A percentile compares a stretch with the other conserved stretches of the same genome.
These are phyloP conservation scores for Lepidium aucheri DNA, from an alignment of 345 rosid species.

Conservation along the genomic window DNA sequence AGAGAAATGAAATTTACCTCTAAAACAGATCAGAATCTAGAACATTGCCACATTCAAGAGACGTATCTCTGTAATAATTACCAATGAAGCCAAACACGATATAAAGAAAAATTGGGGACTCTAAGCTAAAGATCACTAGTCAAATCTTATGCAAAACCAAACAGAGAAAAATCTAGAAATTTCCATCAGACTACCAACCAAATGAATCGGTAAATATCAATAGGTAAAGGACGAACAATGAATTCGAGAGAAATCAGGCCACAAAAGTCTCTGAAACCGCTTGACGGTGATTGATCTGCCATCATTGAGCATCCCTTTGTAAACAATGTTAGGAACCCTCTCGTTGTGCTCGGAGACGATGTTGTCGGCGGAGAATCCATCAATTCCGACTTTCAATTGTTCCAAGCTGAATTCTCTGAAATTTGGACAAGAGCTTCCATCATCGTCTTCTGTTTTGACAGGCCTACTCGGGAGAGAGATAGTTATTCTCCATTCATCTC, in stretches of 20 bases:
- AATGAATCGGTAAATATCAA: not conserved
- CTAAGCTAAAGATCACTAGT: no score
- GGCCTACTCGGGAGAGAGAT: no score
- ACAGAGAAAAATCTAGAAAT: not conserved
- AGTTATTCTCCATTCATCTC: no score
- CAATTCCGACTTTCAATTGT: constrained; percentile 57
- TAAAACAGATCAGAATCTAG: no score
- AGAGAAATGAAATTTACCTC: not conserved
- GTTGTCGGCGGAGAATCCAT: constrained; percentile 65
- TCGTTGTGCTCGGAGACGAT: constrained; percentile 95
- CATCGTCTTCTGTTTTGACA: not conserved
- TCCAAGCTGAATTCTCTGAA: constrained; percentile 67
- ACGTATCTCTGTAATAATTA: not conserved
- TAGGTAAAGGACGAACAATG: constrained; percentile 40
- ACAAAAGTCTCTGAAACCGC: constrained; percentile 74
- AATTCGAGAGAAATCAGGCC: constrained; percentile 97
- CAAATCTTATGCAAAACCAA: not conserved
- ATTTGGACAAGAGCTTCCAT: constrained; percentile 36
- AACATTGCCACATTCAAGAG: not conserved
- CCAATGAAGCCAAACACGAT: not conserved
- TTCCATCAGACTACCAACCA: not conserved
- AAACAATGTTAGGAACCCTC: constrained; percentile 89
- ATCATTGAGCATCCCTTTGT: constrained; percentile 57
- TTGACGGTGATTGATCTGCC: constrained; percentile 70
- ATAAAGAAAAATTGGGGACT: not conserved